Conservation (phyloP, 2,329 filamentous ascomycete species). For the Fusarium torulosum region DNA sequence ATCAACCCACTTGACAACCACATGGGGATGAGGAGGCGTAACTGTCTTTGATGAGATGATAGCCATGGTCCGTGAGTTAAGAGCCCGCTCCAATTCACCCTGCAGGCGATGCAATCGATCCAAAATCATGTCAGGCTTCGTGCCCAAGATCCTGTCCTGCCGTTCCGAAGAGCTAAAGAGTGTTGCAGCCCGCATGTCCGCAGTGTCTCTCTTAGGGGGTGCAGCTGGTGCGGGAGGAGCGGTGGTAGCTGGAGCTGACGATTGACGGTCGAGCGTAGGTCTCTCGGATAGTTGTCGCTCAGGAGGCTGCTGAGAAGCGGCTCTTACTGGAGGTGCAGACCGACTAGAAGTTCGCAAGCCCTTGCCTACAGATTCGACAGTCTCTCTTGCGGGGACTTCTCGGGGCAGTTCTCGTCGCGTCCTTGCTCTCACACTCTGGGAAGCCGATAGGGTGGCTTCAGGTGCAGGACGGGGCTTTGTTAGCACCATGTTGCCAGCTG, state of each 20-base stretch:
- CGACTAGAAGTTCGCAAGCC: slow-evolving; percentile 49
- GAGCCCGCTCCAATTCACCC: slow-evolving; percentile 70
- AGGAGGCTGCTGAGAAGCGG: slow-evolving; percentile 47
- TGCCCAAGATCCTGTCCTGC: slow-evolving; percentile 63
- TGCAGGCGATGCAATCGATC: slow-evolving; percentile 68
- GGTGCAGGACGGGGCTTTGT: slow-evolving; percentile 45
- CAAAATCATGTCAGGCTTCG: slow-evolving; percentile 69
- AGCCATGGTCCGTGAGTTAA: slow-evolving; percentile 74
- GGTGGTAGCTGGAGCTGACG: slow-evolving; percentile 38
- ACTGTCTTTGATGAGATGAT: slow-evolving; percentile 67
- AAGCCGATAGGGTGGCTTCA: slow-evolving; percentile 43
- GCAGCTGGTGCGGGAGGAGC: slow-evolving; percentile 43
- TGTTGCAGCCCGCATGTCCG: slow-evolving; percentile 57
- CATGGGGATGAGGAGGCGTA: slow-evolving; percentile 68
- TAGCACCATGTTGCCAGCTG: slow-evolving; percentile 48
- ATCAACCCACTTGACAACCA: slow-evolving; percentile 86
- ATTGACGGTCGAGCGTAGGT: slow-evolving; percentile 46
- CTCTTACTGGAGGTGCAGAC: slow-evolving; percentile 46
- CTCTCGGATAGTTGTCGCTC: slow-evolving; percentile 43
- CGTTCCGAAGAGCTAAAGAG: slow-evolving; percentile 69
- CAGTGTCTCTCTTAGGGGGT: slow-evolving; percentile 47
- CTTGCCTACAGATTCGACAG: slow-evolving; percentile 43
- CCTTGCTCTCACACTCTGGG: slow-evolving; percentile 51
- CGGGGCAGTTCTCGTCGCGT: slow-evolving; percentile 47
- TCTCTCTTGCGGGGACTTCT: slow-evolving; percentile 43